Percentiles rank a stretch among this genome's conserved stretches.
Evolutionary conservation across 345 rosid genomes (phyloP).

Genomic region (Heritiera fomes): DNA sequence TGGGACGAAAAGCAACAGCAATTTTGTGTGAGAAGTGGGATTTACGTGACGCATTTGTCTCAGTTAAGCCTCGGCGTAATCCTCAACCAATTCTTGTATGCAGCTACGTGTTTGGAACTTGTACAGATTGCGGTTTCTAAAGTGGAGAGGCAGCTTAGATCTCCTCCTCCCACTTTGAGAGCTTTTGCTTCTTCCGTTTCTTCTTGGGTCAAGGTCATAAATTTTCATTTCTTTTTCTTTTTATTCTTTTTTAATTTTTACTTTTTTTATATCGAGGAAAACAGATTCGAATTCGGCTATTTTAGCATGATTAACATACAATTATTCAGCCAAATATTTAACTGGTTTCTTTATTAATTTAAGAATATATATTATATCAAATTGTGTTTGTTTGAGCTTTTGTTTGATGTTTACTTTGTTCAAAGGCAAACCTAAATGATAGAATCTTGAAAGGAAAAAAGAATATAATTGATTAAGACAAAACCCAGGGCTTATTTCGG

Average conservation of each 20-base stretch:
- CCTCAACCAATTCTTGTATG: conserved; percentile 57
- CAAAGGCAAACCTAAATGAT: no score
- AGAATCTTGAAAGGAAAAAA: no score
- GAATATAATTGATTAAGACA: background rate
- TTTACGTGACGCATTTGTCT: conserved; percentile 74
- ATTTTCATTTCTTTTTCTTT: background rate
- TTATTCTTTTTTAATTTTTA: no score
- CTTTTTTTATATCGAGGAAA: no score
- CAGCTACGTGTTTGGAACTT: conserved; percentile 78
- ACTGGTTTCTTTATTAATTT: no score
- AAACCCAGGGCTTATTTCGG: background rate
- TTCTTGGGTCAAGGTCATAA: conserved; percentile 66
- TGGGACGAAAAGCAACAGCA: conserved; percentile 56
- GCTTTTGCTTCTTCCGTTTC: conserved; percentile 73
- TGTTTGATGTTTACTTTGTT: no score
- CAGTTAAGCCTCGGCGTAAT: conserved; percentile 56
- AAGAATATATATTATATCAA: no score
- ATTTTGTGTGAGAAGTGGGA: conserved; percentile 50
- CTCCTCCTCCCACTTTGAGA: conserved; percentile 64
- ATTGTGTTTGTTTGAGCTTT: no score
- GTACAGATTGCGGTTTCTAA: conserved; percentile 50
- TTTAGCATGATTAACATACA: no score
- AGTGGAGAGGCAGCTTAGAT: conserved; percentile 34
- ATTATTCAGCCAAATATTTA: no score
- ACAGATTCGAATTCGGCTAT: no score